Evolutionary conservation across 495 filamentous ascomycete species (phyloP).

Genomic region (Evansstolkia leycettana): DNA sequence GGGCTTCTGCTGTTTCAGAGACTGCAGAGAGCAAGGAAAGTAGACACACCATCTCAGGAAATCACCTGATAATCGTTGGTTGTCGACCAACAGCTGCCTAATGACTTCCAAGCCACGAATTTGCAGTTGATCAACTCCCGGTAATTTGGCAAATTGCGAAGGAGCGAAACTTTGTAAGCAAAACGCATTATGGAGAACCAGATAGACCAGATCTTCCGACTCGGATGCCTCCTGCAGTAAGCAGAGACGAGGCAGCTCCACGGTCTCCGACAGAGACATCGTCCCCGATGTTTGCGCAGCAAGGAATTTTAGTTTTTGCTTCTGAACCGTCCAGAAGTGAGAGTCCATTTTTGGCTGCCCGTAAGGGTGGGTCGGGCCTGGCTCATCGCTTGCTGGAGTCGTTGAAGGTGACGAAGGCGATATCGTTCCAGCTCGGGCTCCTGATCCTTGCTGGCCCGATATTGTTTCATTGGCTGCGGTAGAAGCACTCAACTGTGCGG

Average conservation of each 20-base stretch:
- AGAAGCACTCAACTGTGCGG: too few species aligned
- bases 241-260: constrained; percentile 40
- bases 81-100: constrained; percentile 22
- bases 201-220: constrained; percentile 45
- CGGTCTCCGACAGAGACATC: constrained; percentile 6
- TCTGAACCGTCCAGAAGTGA: constrained; percentile 8
- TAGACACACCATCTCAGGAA: constrained; percentile 38
- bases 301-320: constrained; percentile 5
- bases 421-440: too few species aligned
- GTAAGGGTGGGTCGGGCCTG: too few species aligned
- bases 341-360: constrained; percentile 1
- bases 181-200: constrained; percentile 58
- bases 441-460: too few species aligned
- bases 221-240: constrained; percentile 46
- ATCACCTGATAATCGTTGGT: constrained; percentile 15
- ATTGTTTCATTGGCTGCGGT: too few species aligned
- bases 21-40: constrained; percentile 33
- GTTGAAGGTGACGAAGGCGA: not conserved
- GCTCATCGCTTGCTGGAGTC: too few species aligned
- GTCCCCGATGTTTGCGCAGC: constrained; percentile 3
- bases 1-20: constrained; percentile 8
- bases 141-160: constrained; percentile 8
- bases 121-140: constrained; percentile 8
- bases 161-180: constrained; percentile 32
- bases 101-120: constrained; percentile 16